Evolutionary conservation across 2,329 filamentous ascomycete genomes (phyloP).

Genomic region (Botrytis fabae): DNA sequence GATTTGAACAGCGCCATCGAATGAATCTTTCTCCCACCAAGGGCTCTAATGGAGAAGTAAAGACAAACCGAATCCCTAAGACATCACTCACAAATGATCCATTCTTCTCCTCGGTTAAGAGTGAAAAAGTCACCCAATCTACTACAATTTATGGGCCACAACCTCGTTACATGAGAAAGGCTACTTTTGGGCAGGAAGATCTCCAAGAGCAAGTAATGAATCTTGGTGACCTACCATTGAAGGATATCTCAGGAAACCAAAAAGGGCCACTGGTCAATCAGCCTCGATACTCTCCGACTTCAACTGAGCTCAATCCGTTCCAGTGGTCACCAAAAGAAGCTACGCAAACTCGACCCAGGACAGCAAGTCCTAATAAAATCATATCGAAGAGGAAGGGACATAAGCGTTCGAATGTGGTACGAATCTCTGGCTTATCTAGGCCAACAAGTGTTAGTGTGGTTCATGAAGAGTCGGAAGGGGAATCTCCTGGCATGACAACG

Average conservation of each 20-base stretch:
- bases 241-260: constrained; percentile 33
- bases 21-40: constrained; percentile 29
- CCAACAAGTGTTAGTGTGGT: constrained; percentile 34
- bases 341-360: constrained; percentile 25
- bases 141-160: constrained; percentile 25
- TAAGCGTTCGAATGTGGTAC: constrained; percentile 34
- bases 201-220: constrained; percentile 24
- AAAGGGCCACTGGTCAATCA: constrained; percentile 22
- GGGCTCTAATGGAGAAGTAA: constrained; percentile 17
- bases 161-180: constrained; percentile 35
- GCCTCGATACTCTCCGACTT: not conserved
- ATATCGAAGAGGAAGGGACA: constrained; percentile 32
- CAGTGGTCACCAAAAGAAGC: constrained; percentile 36
- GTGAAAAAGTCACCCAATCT: constrained; percentile 26
- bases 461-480: constrained; percentile 34
- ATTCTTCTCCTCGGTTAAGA: constrained; percentile 32
- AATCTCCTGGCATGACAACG: constrained; percentile 22
- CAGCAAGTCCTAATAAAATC: constrained; percentile 24
- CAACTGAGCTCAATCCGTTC: constrained; percentile 31
- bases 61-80: not conserved
- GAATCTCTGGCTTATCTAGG: constrained; percentile 34
- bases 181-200: constrained; percentile 34
- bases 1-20: constrained; percentile 23
- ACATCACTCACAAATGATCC: constrained; percentile 29
- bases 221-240: constrained; percentile 28